Percentiles rank a stretch among this genome's conserved stretches.
These are phyloP conservation scores for Platanus orientalis DNA, from an alignment of 164 flowering plant species.

Conservation along the genomic window DNA sequence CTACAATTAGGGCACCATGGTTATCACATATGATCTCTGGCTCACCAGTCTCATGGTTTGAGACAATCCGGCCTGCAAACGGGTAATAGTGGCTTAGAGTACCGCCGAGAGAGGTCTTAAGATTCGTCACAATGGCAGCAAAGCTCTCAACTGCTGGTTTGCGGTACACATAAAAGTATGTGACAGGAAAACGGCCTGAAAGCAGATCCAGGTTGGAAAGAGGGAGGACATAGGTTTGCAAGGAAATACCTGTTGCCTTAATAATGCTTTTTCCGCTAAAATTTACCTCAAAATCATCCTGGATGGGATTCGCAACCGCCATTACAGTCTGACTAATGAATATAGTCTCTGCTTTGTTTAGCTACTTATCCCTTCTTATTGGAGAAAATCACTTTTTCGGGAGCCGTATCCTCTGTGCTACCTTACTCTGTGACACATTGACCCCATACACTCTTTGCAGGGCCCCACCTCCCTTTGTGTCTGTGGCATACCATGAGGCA, in stretches of 20 bases:
- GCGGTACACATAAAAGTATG: conserved; percentile 48
- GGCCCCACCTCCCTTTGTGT: too few species aligned
- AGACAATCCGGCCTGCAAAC: conserved; percentile 39
- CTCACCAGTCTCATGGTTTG: conserved; percentile 28
- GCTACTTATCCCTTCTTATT: too few species aligned
- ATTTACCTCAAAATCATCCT: conserved; percentile 16
- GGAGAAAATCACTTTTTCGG: too few species aligned
- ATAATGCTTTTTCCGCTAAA: conserved; percentile 23
- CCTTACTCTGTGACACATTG: too few species aligned
- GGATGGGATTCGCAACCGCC: neutral
- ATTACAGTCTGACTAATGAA: too few species aligned
- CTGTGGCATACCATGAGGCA: too few species aligned
- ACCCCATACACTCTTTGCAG: too few species aligned
- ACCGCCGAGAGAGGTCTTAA: conserved; percentile 31
- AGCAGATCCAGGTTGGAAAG: conserved; percentile 59
- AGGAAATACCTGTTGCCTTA: conserved; percentile 22
- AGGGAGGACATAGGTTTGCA: conserved; percentile 15
- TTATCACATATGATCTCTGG: conserved; percentile 51
- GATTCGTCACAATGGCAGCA: conserved; percentile 11
- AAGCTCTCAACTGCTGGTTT: neutral
- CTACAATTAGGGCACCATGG: conserved; percentile 34
- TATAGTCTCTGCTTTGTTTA: too few species aligned
- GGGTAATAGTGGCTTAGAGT: conserved; percentile 38
- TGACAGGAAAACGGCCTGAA: conserved; percentile 53
- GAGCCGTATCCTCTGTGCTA: too few species aligned